Evolutionary conservation across 352 stramenopile genomes (phyloP).

Genomic region (Plasmopara halstedii): DNA sequence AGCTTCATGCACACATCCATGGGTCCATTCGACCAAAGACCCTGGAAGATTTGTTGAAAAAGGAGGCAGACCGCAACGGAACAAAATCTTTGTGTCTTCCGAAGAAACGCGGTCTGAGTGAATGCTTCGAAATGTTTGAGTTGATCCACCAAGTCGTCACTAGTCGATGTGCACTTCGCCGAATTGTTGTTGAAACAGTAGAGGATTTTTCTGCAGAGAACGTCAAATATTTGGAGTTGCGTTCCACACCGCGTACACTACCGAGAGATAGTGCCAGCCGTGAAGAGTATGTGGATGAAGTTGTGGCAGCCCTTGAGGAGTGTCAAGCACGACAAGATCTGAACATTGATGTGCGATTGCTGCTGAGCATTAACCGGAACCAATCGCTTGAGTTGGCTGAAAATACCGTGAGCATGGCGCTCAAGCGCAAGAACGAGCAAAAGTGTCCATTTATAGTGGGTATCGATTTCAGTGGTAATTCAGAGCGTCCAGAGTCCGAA

Average conservation of each 20-base stretch:
- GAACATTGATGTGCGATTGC: slow-evolving; percentile 62
- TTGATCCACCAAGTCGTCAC: slow-evolving; percentile 80
- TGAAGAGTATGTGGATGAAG: slow-evolving; percentile 61
- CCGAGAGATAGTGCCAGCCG: slow-evolving; percentile 43
- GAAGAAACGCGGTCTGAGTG: slow-evolving; percentile 50
- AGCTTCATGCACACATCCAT: slow-evolving; percentile 87
- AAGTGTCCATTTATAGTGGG: slow-evolving; percentile 62
- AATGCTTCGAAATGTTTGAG: slow-evolving; percentile 87
- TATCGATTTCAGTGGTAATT: slow-evolving; percentile 84
- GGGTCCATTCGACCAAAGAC: slow-evolving; percentile 67
- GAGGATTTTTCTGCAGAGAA: slow-evolving; percentile 78
- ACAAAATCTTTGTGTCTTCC: slow-evolving; percentile 29
- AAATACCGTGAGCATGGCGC: slow-evolving; percentile 52
- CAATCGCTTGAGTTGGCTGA: slow-evolving; percentile 51
- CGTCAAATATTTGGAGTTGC: slow-evolving; percentile 79
- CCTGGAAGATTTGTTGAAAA: slow-evolving; percentile 50
- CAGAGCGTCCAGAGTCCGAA: slow-evolving; percentile 62
- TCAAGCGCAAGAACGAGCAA: slow-evolving; percentile 35
- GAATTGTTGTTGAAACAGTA: slow-evolving; percentile 70
- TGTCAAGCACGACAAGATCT: slow-evolving; percentile 46
- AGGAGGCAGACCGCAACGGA: slow-evolving; percentile 28
- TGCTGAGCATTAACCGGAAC: slow-evolving; percentile 81
- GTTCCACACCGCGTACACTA: slow-evolving; percentile 68
- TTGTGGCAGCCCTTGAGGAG: slow-evolving; percentile 58
- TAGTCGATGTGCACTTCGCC: slow-evolving; percentile 46